Evolutionary conservation across 768 basidiomycete genomes (phyloP), one percentile per base, ranked within the genome.

Genomic region (Boletus sensibilis): DNA sequence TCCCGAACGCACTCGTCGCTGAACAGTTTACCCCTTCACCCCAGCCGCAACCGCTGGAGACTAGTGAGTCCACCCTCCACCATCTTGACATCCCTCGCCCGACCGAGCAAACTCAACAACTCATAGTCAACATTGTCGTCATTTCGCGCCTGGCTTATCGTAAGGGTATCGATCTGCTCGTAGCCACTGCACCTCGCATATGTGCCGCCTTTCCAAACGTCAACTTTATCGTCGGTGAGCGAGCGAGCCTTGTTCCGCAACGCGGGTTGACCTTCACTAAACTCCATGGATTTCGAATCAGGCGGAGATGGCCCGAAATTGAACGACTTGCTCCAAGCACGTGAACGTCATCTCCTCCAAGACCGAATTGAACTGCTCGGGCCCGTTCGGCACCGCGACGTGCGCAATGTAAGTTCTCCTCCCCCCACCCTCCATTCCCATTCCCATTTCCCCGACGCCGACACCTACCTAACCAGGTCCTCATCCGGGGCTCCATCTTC

Each of bases 271-370:
- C 11, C 16, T 20, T 29, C 38, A 5, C 35, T 16, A 25, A 14
- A 42, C 27, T 2, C 18, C 42, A 20, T 21, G 4, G 20, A 14
- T 35, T n/a, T 14, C 37, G 12, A 29, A n/a, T 2, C 64, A 93
- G 93, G 94, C 1, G 97, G 97, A 1, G 90, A 94, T 61, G 97
- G 97, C 0, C 96, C 97, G 0, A 98, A 98, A 69, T 81, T 96
- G 61, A 89, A 95, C 35, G 94, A 98, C 59, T 75, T 99, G 7
- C 82, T 97, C 14, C 97, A 98, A 76, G 96, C 96, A 87, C 81
- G 95, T 7, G 96, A 99, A 74, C 92, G 90, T 54, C 76, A 96
- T 66, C 77, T 85, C 20, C 79, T 98, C 2, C 94, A 96, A 71
- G 95, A 97, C 64, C 83, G 92, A 10, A 92, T 99, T n/a, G 85